phyloP scores from a whole-genome alignment of 441 rosid species.

The Daphne laureola region DNA sequence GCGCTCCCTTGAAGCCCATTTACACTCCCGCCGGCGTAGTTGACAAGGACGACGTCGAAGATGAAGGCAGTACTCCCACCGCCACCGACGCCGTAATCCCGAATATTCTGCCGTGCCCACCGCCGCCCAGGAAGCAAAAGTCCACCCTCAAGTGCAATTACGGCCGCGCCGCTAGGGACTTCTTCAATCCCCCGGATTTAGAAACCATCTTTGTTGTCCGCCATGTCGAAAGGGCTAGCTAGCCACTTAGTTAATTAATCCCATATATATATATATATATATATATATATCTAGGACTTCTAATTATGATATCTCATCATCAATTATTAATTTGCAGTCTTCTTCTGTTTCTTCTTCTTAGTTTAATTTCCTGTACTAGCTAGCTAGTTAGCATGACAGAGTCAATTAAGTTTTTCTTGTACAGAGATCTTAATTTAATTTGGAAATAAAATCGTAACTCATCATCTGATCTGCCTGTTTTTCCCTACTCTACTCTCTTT shows the following conservation, averaged over 20 bases:
- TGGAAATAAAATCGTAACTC: too few species aligned
- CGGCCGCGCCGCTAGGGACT: conserved; percentile 33
- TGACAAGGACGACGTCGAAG: conserved; percentile 23
- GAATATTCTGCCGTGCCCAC: conserved; percentile 40
- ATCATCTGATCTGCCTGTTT: too few species aligned
- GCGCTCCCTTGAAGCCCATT: conserved; percentile 59
- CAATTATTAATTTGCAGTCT: too few species aligned
- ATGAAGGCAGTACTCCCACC: conserved; percentile 56
- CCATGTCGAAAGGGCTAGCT: conserved; percentile 44
- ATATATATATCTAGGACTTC: too few species aligned
- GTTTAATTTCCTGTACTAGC: too few species aligned
- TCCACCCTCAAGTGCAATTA: conserved; percentile 49
- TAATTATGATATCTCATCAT: too few species aligned
- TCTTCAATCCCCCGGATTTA: conserved; percentile 81
- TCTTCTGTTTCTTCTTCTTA: too few species aligned
- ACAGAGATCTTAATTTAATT: too few species aligned
- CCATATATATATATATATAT: too few species aligned
- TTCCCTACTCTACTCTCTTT: too few species aligned
- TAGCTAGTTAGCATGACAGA: too few species aligned
- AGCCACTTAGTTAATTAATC: not conserved
- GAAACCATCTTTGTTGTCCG: conserved; percentile 62
- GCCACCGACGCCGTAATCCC: conserved; percentile 56
- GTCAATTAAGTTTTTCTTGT: too few species aligned
- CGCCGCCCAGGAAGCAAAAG: conserved; percentile 79
- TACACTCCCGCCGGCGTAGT: conserved; percentile 28